Evolutionary conservation across 2,329 filamentous ascomycete species (phyloP).

Genomic region (Xylariaceae sp.): DNA sequence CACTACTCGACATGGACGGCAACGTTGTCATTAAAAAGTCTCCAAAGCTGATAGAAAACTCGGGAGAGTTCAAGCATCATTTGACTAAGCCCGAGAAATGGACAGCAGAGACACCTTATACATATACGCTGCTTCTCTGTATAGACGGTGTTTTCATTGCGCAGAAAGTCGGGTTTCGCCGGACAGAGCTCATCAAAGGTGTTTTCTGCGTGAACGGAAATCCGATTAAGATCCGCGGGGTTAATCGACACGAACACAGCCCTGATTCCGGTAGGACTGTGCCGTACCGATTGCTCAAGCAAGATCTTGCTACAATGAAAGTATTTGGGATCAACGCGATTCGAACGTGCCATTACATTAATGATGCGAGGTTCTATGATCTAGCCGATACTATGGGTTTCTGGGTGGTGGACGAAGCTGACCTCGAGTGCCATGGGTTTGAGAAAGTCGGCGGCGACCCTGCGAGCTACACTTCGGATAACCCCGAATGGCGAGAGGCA

Average conservation of each 20-base stretch:
- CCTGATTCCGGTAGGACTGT: constrained; percentile 60
- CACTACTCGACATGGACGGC: constrained; percentile 36
- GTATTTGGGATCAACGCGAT: constrained; percentile 68
- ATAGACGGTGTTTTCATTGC: constrained; percentile 39
- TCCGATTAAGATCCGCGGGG: constrained; percentile 63
- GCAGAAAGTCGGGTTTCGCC: constrained; percentile 63
- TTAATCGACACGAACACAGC: constrained; percentile 71
- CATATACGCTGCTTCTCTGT: constrained; percentile 52
- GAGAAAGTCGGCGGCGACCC: constrained; percentile 39
- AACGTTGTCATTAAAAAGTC: constrained; percentile 28
- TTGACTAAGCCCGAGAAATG: constrained; percentile 59
- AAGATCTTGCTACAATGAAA: constrained; percentile 66
- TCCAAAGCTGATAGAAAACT: constrained; percentile 36
- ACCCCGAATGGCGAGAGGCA: constrained; percentile 59
- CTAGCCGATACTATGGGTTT: constrained; percentile 62
- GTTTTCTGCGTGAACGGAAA: constrained; percentile 64
- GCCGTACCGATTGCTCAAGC: constrained; percentile 57
- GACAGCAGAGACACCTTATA: constrained; percentile 65
- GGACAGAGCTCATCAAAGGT: constrained; percentile 58
- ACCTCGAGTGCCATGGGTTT: constrained; percentile 55
- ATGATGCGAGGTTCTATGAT: constrained; percentile 58
- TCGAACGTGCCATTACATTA: constrained; percentile 65
- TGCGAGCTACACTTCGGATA: constrained; percentile 56
- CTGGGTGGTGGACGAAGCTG: constrained; percentile 60
- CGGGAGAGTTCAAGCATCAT: constrained; percentile 32